Percentiles rank a stretch among this genome's conserved stretches.
Conservation (phyloP, 164 flowering plant species). For the Aristolochia californica region DNA sequence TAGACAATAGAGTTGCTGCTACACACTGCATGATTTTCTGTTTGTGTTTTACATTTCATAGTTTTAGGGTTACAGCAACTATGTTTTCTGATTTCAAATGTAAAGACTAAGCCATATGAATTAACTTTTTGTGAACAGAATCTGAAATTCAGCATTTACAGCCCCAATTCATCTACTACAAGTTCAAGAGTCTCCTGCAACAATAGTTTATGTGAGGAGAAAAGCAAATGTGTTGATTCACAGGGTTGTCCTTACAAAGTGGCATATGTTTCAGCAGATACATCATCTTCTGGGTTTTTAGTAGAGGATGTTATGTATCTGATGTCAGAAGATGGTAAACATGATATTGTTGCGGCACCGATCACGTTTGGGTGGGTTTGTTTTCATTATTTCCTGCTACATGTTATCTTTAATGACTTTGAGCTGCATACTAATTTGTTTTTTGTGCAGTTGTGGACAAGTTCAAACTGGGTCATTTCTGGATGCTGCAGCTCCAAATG, state of each 20-base stretch:
- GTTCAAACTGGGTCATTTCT: slow-evolving; percentile 71
- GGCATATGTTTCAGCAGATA: slow-evolving; percentile 48
- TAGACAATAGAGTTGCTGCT: no score
- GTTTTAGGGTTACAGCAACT: no score
- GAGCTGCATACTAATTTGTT: not conserved
- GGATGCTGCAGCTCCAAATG: slow-evolving; percentile 70
- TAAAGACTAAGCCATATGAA: no score
- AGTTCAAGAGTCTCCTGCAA: slow-evolving; percentile 51
- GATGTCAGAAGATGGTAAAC: slow-evolving; percentile 31
- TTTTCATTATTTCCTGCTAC: no score
- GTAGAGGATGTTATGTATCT: slow-evolving; percentile 78
- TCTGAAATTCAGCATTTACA: slow-evolving; percentile 48
- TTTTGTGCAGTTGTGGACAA: slow-evolving; percentile 65
- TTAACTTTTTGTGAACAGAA: slow-evolving; percentile 18
- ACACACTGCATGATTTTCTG: no score
- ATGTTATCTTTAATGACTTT: no score
- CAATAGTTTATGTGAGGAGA: slow-evolving; percentile 32
- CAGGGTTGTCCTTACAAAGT: slow-evolving; percentile 50
- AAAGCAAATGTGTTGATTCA: slow-evolving; percentile 27
- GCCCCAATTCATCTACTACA: slow-evolving; percentile 61
- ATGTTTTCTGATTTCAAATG: no score
- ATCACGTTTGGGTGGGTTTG: slow-evolving; percentile 68
- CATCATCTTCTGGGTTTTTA: slow-evolving; percentile 64
- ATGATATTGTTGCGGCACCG: slow-evolving; percentile 33
- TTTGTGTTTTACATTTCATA: no score